A percentile compares a stretch with the other conserved stretches of the same genome.
Evolutionary conservation across 176 grass and related monocot genomes (phyloP).

Genomic region (Calamus simplicifolius): DNA sequence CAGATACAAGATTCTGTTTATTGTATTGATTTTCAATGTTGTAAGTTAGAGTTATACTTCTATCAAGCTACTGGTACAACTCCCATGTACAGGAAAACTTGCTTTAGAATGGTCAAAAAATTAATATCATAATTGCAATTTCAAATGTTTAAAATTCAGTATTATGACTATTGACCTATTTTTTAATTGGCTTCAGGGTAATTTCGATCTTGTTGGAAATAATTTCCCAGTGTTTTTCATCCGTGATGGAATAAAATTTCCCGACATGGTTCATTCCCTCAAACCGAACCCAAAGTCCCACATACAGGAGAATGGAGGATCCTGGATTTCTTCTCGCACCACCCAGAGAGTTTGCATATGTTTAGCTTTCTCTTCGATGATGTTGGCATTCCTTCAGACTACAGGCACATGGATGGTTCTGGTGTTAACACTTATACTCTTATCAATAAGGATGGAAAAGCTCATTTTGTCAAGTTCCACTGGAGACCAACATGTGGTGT

Average conservation of each 20-base stretch:
- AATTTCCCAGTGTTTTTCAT: slow-evolving; percentile 96
- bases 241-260: slow-evolving; percentile 92
- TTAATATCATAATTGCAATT: background rate
- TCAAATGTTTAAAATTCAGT: background rate
- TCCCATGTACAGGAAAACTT: no score
- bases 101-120: no score
- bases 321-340: slow-evolving; percentile 87
- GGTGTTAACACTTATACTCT: slow-evolving; percentile 86
- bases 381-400: slow-evolving; percentile 76
- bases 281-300: slow-evolving; percentile 90
- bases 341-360: slow-evolving; percentile 90
- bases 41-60: no score
- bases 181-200: slow-evolving; percentile 54
- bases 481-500: slow-evolving; percentile 89
- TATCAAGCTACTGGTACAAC: no score
- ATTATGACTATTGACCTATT: no score
- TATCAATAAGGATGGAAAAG: slow-evolving; percentile 60
- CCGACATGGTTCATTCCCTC: slow-evolving; percentile 93
- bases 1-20: no score
- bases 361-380: slow-evolving; percentile 89
- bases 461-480: slow-evolving; percentile 76
- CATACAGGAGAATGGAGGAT: slow-evolving; percentile 87
- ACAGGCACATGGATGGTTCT: slow-evolving; percentile 90
- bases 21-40: no score
- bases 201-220: slow-evolving; percentile 87